Conservation (phyloP, 768 basidiomycete species). For the Naganishia friedmannii region DNA sequence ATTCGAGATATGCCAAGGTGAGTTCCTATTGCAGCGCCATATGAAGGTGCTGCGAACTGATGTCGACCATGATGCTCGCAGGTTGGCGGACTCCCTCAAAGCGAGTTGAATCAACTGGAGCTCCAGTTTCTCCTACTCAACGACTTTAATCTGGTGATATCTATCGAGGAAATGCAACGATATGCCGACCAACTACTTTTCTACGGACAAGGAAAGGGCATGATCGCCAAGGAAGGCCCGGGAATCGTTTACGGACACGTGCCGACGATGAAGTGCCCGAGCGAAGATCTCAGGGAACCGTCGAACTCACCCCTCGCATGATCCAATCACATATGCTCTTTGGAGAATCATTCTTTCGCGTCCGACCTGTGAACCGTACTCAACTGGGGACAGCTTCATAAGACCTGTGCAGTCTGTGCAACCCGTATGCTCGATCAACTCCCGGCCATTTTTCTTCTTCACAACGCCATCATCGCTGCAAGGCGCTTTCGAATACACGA, state of each 20-base stretch:
- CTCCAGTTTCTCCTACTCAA: conserved; percentile 95
- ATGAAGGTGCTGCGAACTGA: conserved; percentile 29
- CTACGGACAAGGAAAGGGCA: conserved; percentile 52
- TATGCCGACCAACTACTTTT: conserved; percentile 86
- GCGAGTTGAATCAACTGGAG: conserved; percentile 88
- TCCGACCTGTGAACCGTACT: too few species aligned
- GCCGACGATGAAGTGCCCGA: not conserved
- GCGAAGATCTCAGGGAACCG: conserved; percentile 8
- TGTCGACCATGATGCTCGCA: conserved; percentile 45
- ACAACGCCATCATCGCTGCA: not conserved
- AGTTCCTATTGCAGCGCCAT: conserved; percentile 34
- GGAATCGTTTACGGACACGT: conserved; percentile 15
- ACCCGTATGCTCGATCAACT: not conserved
- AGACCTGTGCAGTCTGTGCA: not conserved
- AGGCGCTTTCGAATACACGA: not conserved
- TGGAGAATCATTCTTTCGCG: too few species aligned
- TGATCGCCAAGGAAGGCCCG: conserved; percentile 4
- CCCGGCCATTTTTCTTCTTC: not conserved
- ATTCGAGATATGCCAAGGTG: conserved; percentile 96
- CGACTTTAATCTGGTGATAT: conserved; percentile 86
- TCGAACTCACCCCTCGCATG: not conserved
- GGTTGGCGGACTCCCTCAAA: conserved; percentile 92
- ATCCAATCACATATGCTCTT: not conserved
- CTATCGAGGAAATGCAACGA: conserved; percentile 84
- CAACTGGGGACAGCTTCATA: not conserved